phyloP scores from a whole-genome alignment of 768 basidiomycete species.

The Grammothele lineata region DNA sequence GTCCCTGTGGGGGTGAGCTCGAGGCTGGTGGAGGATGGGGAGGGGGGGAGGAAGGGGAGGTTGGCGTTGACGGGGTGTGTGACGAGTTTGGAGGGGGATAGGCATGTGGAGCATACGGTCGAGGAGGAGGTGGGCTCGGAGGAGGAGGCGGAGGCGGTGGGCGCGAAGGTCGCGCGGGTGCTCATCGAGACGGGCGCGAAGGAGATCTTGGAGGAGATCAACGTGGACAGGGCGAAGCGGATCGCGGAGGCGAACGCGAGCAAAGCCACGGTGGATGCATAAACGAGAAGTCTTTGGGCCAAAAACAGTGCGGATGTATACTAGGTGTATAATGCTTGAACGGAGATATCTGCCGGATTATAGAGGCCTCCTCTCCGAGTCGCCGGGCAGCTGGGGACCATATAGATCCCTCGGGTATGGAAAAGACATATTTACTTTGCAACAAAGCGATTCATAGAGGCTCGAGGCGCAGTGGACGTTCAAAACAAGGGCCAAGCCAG shows the following conservation, averaged over 20 bases:
- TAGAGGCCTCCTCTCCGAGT: too few species aligned
- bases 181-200: conserved; percentile 71
- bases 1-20: conserved; percentile 88
- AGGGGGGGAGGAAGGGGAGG: conserved; percentile 19
- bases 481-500: too few species aligned
- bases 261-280: neutral
- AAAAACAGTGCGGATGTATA: too few species aligned
- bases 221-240: conserved; percentile 46
- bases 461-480: too few species aligned
- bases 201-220: conserved; percentile 81
- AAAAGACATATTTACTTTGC: too few species aligned
- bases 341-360: too few species aligned
- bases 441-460: too few species aligned
- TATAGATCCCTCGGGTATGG: too few species aligned
- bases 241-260: conserved; percentile 19
- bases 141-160: conserved; percentile 66
- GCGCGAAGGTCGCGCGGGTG: conserved; percentile 56
- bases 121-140: conserved; percentile 44
- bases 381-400: too few species aligned
- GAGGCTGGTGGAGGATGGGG: conserved; percentile 34
- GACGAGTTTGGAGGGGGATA: conserved; percentile 71
- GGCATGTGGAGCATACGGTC: conserved; percentile 66
- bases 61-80: conserved; percentile 78
- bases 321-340: too few species aligned
- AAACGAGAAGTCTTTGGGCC: too few species aligned